phyloP scores from a whole-genome alignment of 805 yeast genomes.

The Teunomyces cretensis region DNA sequence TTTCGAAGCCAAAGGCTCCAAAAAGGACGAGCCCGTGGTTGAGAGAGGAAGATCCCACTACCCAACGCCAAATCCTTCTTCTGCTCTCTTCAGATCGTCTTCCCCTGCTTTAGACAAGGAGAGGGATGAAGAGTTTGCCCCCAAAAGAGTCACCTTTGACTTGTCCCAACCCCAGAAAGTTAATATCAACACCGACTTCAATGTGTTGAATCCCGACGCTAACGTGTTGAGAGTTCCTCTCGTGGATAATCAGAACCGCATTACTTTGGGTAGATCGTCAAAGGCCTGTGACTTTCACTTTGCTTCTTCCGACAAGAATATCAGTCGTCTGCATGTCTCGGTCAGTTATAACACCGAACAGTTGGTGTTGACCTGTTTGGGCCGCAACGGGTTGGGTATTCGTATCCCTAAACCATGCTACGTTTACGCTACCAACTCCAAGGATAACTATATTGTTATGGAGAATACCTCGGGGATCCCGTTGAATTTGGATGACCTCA shows the following conservation, averaged over 20 bases:
- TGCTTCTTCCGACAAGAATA: conserved; percentile 49
- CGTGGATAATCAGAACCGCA: conserved; percentile 32
- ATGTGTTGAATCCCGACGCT: conserved; percentile 33
- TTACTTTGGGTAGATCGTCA: conserved; percentile 69
- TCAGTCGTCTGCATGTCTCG: conserved; percentile 67
- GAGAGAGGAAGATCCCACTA: conserved; percentile 34
- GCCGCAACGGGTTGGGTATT: conserved; percentile 77
- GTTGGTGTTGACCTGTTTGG: conserved; percentile 65
- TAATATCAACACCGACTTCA: conserved; percentile 32
- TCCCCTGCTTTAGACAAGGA: conserved; percentile 28
- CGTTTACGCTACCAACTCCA: conserved; percentile 23
- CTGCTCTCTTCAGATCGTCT: conserved; percentile 41
- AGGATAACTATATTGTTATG: conserved; percentile 18
- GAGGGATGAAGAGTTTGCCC: conserved; percentile 4
- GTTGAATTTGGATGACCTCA: conserved; percentile 15
- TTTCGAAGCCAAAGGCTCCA: conserved; percentile 5
- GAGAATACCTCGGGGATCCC: conserved; percentile 23
- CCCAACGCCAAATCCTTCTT: conserved; percentile 76
- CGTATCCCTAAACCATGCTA: conserved; percentile 54
- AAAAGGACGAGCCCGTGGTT: conserved; percentile 3
- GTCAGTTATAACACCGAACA: conserved; percentile 45
- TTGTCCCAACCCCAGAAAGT: conserved; percentile 9
- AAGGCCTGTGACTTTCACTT: conserved; percentile 53
- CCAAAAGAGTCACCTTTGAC: conserved; percentile 12
- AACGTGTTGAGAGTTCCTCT: conserved; percentile 39